Base-by-base conservation (phyloP, 768 basidiomycete genomes). In the Hygrocybe coccinea region DNA sequence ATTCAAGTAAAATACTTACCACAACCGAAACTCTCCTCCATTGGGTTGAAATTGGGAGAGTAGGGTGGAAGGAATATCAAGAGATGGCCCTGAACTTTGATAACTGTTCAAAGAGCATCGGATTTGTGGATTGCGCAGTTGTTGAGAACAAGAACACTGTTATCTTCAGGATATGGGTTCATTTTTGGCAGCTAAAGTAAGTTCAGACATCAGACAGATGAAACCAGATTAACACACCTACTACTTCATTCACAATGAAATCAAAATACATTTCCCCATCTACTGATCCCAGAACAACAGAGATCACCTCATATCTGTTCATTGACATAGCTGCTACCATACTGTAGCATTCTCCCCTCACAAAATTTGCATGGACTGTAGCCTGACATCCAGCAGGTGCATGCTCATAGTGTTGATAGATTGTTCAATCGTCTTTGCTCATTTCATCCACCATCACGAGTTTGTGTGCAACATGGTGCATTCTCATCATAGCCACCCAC, bases 21-120 rank as follows among this genome's bases (percentile, higher is more conserved):
- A n/a, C n/a, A n/a, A n/a, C n/a, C n/a, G n/a, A n/a, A n/a, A n/a
- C n/a, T 67, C 56, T 71, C 70, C 47, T 71, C 70, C 56, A 73
- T 72, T 1, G 66, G 71, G 50, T 72, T 73, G 61, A 68, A 62
- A 46, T 74, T 68, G 0, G 70, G 72, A 3, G 43, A 44, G 17
- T 72, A 73, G 34, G 69, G 69, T 12, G 69, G 70, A 0, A 72
- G 57, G 44, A 63, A 44, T 9, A 10, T 19, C 9, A 44, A 7
- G 43, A 9, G 71, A 15, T 25, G 14, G 58, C 53, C 41, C 24
- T 58, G 36, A 12, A 52, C 62, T 35, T 68, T 61, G 12, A 69
- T 56, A 10, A 67, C 19, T 21, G 63, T 64, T 4, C 56, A 47
- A 1, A 71, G 52, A 4, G 54, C 57, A 12, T 53, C 35, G 24